phyloP scores from a whole-genome alignment of 2,329 filamentous ascomycete genomes.

The Ophioceras dolichostomum region DNA sequence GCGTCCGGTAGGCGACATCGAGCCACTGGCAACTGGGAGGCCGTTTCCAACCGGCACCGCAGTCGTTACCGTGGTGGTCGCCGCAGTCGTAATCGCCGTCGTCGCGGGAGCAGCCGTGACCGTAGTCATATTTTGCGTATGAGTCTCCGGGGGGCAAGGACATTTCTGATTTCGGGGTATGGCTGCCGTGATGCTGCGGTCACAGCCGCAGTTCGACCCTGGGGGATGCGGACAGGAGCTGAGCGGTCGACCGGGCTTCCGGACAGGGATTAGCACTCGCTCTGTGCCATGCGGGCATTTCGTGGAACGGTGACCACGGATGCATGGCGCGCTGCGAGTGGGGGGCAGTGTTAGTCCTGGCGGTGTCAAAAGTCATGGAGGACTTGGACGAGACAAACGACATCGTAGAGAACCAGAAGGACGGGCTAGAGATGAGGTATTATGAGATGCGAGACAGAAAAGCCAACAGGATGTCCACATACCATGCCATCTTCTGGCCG shows the following conservation, averaged over 20 bases:
- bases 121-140: constrained; percentile 3
- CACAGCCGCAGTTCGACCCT: constrained; percentile 48
- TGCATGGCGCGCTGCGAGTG: constrained; percentile 53
- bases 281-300: constrained; percentile 60
- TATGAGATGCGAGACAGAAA: no score
- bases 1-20: constrained; percentile 20
- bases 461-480: no score
- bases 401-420: no score
- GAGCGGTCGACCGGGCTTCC: constrained; percentile 59
- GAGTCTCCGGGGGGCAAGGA: constrained; percentile 23
- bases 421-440: no score
- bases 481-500: constrained; percentile 65
- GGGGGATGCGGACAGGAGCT: constrained; percentile 57
- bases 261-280: constrained; percentile 56
- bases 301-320: constrained; percentile 63
- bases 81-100: not conserved
- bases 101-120: not conserved
- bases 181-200: constrained; percentile 51
- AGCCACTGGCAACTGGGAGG: constrained; percentile 12
- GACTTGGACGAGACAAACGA: no score
- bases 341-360: no score
- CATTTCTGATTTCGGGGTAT: constrained; percentile 48
- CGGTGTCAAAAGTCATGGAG: no score
- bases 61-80: not conserved
- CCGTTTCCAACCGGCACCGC: no score